Evolutionary conservation across 495 filamentous ascomycete genomes (phyloP), one percentile per base, ranked within the genome.

Genomic region (Penicillium maclennaniae): DNA sequence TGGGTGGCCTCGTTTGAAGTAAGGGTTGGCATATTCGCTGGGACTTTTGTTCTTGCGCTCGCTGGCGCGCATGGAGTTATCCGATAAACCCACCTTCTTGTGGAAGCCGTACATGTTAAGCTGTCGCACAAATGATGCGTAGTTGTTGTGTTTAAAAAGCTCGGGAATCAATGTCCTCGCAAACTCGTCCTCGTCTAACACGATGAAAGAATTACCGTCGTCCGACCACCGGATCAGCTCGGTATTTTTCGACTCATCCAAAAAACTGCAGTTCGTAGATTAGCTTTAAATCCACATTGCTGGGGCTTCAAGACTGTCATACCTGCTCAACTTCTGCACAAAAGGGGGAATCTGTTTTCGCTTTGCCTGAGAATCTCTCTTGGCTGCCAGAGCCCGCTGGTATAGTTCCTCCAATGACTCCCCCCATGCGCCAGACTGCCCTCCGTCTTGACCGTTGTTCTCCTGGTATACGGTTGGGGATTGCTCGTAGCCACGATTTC

Each of bases 101-200:
- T 99, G 93, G 65, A 99, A 99, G 7, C 93, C 93, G 68, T 99
- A 98, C 93, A 98, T 97, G 64, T 98, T 98, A 55, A 98, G 79
- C 65, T 98, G 93, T 9, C 93, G 88, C 23, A 99, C 93, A 62
- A 99, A 99, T 1, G 95, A 97, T 7, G 93, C 92, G 68, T 97
- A 99, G 69, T 97, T 99, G 69, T 96, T 97, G 71, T 97, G 95
- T 66, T 99, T 99, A 81, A 97, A 99, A 7, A 97, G 78, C 64
- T 97, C 93, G 3, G 93, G 93, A 44, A 99, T 97, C 53, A 99
- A 69, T 0, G 86, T 96, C 67, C 90, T 92, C n/a, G 93, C 95
- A 69, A 99, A 99, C 67, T 97, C 95, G 65, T 99, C 93, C 69
- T 99, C 93, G 63, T 99, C 95, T 5, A 97, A 70, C 7, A 99